These are phyloP conservation scores for Galerina marginata DNA, from an alignment of 768 basidiomycete genomes.

Conservation along the genomic window DNA sequence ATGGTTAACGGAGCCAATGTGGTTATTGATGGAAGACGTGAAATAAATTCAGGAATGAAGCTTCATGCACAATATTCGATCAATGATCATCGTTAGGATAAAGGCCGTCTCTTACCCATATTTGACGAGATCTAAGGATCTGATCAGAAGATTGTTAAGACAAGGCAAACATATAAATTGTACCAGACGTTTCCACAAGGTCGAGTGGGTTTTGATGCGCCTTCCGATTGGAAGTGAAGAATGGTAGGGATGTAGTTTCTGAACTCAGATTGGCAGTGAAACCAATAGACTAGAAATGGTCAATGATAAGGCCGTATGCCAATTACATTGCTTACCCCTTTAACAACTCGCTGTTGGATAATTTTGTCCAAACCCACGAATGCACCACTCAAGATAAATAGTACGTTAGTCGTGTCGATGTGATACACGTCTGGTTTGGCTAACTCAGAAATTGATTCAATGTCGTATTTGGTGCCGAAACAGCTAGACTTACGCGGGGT, in stretches of 20 bases:
- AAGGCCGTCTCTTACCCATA: conserved; percentile 62
- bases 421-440: conserved; percentile 71
- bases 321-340: conserved; percentile 67
- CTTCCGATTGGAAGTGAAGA: conserved; percentile 79
- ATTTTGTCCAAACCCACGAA: conserved; percentile 91
- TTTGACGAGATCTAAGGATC: conserved; percentile 70
- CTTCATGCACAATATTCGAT: conserved; percentile 38
- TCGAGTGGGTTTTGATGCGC: conserved; percentile 62
- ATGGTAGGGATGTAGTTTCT: conserved; percentile 54
- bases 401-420: conserved; percentile 87
- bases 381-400: conserved; percentile 96
- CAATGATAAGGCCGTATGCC: not conserved
- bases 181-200: conserved; percentile 73
- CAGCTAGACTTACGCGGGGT: conserved; percentile 33
- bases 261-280: conserved; percentile 59
- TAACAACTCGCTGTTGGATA: conserved; percentile 78
- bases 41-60: conserved; percentile 95
- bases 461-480: not conserved
- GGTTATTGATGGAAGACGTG: conserved; percentile 91
- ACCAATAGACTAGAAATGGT: conserved; percentile 76
- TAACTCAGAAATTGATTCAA: conserved; percentile 15
- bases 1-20: conserved; percentile 81
- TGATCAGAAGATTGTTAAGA: not conserved
- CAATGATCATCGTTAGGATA: not conserved
- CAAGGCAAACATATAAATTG: conserved; percentile 16